A percentile compares a stretch with the other conserved stretches of the same genome.
phyloP scores from a whole-genome alignment of 2,329 filamentous ascomycete species.

The Hypocrella siamensis region DNA sequence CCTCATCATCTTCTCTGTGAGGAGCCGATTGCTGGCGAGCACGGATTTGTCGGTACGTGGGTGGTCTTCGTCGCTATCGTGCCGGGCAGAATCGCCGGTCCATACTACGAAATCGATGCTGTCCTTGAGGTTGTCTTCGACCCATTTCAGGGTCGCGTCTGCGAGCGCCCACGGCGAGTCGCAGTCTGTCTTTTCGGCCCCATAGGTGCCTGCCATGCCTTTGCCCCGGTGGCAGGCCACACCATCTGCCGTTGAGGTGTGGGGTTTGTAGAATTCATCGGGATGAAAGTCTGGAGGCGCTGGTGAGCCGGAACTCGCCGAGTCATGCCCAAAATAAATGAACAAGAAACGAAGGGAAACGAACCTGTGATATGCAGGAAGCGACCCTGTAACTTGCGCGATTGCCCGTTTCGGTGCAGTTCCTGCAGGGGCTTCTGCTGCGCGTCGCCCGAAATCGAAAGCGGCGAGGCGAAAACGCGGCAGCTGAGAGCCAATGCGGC shows the following conservation, averaged over 20 bases:
- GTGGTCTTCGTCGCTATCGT: conserved; percentile 71
- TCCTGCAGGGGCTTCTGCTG: conserved; percentile 5
- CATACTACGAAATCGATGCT: conserved; percentile 80
- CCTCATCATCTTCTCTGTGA: conserved; percentile 63
- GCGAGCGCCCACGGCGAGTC: conserved; percentile 69
- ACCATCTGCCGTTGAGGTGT: conserved; percentile 53
- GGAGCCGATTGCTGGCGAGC: conserved; percentile 56
- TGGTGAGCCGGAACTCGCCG: no score
- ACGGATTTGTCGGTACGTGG: conserved; percentile 66
- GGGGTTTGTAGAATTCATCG: conserved; percentile 70
- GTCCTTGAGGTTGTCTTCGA: conserved; percentile 60
- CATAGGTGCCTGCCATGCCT: conserved; percentile 66
- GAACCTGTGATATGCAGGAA: conserved; percentile 83
- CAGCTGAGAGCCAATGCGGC: conserved; percentile 10
- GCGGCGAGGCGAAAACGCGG: conserved; percentile 9
- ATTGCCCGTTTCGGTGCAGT: conserved; percentile 7
- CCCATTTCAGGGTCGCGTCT: conserved; percentile 84
- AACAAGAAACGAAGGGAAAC: conserved; percentile 9
- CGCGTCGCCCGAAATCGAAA: conserved; percentile 7
- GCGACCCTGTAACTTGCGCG: conserved; percentile 46
- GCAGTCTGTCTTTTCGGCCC: conserved; percentile 76
- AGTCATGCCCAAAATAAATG: no score
- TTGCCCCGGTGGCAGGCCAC: conserved; percentile 65
- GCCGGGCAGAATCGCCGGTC: conserved; percentile 81
- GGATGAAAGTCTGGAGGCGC: conserved; percentile 64